Evolutionary conservation across 1,284 basidiomycete genomes (phyloP).

Genomic region (Cryptococcus sp.): DNA sequence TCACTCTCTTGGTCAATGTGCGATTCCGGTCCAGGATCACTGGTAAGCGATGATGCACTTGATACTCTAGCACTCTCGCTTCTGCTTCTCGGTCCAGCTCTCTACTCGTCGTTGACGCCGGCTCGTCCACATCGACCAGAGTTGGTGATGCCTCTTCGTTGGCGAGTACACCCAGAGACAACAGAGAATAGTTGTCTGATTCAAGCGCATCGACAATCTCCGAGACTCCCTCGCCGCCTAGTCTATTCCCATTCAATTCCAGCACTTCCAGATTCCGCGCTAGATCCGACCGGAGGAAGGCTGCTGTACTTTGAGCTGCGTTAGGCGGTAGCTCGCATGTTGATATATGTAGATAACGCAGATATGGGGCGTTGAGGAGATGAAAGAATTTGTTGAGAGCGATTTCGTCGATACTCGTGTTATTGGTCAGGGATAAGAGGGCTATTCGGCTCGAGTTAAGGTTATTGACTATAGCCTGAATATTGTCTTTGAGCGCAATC

Average conservation of each 20-base stretch:
- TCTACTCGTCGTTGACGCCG: background rate
- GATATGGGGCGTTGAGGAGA: slow-evolving; percentile 25
- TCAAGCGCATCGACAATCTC: slow-evolving; percentile 42
- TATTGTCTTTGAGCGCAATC: slow-evolving; percentile 25
- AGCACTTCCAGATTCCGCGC: slow-evolving; percentile 32
- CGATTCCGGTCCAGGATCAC: slow-evolving; percentile 40
- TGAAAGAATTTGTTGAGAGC: slow-evolving; percentile 30
- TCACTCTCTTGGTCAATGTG: slow-evolving; percentile 31
- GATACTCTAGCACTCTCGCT: slow-evolving; percentile 18
- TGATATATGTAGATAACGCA: slow-evolving; percentile 41
- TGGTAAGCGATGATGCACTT: slow-evolving; percentile 35
- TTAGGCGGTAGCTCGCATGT: slow-evolving; percentile 30
- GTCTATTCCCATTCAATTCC: slow-evolving; percentile 43
- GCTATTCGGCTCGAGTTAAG: slow-evolving; percentile 35
- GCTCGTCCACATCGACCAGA: background rate
- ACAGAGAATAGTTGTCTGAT: slow-evolving; percentile 30
- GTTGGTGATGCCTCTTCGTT: slow-evolving; percentile 10
- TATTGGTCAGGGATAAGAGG: slow-evolving; percentile 38
- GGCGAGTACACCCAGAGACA: slow-evolving; percentile 36
- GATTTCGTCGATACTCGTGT: slow-evolving; percentile 23
- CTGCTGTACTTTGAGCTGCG: slow-evolving; percentile 17
- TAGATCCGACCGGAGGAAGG: slow-evolving; percentile 27
- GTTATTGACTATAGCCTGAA: slow-evolving; percentile 28
- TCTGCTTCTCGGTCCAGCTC: slow-evolving; percentile 16
- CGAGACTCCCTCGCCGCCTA: slow-evolving; percentile 33